Percentiles rank a stretch among this genome's conserved stretches.
Evolutionary conservation across 2,329 filamentous ascomycete genomes (phyloP).

Genomic region (Trichophyton equinum): DNA sequence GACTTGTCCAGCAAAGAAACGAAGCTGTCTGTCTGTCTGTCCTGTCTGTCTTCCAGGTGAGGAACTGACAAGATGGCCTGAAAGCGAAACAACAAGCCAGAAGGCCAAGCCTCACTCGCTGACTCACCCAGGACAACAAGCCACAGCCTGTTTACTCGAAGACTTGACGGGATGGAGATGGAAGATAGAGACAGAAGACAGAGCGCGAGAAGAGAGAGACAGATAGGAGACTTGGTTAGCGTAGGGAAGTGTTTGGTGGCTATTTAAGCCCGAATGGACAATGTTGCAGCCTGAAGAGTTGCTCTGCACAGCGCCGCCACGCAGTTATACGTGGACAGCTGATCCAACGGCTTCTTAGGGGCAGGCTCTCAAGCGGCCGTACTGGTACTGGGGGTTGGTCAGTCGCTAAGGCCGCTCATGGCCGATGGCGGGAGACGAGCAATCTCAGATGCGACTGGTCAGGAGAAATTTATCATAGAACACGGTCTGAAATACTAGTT

Average conservation of each 20-base stretch:
- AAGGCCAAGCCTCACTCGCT: background rate
- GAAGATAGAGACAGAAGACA: too few relatives aligned
- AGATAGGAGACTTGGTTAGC: too few relatives aligned
- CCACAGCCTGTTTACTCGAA: background rate
- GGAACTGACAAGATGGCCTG: constrained; percentile 1
- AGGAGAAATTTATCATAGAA: background rate
- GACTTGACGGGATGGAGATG: background rate
- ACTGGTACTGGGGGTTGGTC: too few relatives aligned
- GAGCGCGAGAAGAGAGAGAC: too few relatives aligned
- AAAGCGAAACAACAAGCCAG: background rate
- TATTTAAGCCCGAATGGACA: background rate
- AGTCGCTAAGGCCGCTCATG: too few relatives aligned
- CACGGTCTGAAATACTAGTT: background rate
- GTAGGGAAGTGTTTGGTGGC: background rate
- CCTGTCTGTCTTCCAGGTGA: too few relatives aligned
- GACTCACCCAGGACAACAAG: constrained; percentile 1
- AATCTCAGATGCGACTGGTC: background rate
- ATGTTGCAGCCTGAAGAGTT: background rate
- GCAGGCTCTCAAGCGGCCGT: too few relatives aligned
- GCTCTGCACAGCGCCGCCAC: background rate
- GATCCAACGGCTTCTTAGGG: background rate
- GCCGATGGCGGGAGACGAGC: background rate
- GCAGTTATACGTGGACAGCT: background rate
- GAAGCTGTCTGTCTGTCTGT: too few relatives aligned
- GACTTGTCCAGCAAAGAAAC: background rate